Evolutionary conservation across 2,329 filamentous ascomycete species (phyloP), one percentile per base, ranked within the genome.

Genomic region (Orbilia brochopaga): DNA sequence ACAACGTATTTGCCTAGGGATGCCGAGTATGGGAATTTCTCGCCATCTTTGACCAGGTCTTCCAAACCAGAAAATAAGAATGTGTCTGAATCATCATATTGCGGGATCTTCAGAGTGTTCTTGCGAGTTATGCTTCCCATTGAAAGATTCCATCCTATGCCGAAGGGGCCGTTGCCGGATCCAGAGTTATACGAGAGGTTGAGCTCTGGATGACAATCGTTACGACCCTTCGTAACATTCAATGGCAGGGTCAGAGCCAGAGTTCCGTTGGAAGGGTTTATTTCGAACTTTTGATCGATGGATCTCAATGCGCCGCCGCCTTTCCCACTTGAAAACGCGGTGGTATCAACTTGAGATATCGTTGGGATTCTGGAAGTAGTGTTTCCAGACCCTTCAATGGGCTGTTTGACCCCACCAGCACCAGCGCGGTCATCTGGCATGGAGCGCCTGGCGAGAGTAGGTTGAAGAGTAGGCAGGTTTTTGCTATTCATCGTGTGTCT

Each of bases 131-230:
- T 75, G 2, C 23, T 30, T 0, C 32, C 11, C 10, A 74, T 15
- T 1, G 53, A 55, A 1, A 78, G 55, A 1, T 50, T 7, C 77
- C 77, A 78, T 5, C 77, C 77, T 8, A 77, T 21, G 2, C 77
- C 77, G 59, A 78, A 78, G 1, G 65, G 32, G 1, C 77, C 75
- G 62, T 78, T 78, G 1, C 76, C 75, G 35, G 1, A 5, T 7
- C 76, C 74, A 23, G 77, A 78, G 40, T 74, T 52, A 53, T 78
- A 78, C 1, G 2, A 13, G 1, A 78, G 61, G 7, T 23, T 32
- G 4, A 77, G 50, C 1, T 30, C 11, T 35, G 75, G 73, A 2
- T 44, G 54, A 10, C 74, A 73, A 17, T 66, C 65, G 30, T 21
- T 8, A 23, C 58, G 40, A 30, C 56, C 19, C 1, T 48, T 32